Percentiles rank a stretch among this genome's conserved stretches.
Evolutionary conservation across 164 flowering plant species (phyloP).

Genomic region (Pachysandra terminalis): DNA sequence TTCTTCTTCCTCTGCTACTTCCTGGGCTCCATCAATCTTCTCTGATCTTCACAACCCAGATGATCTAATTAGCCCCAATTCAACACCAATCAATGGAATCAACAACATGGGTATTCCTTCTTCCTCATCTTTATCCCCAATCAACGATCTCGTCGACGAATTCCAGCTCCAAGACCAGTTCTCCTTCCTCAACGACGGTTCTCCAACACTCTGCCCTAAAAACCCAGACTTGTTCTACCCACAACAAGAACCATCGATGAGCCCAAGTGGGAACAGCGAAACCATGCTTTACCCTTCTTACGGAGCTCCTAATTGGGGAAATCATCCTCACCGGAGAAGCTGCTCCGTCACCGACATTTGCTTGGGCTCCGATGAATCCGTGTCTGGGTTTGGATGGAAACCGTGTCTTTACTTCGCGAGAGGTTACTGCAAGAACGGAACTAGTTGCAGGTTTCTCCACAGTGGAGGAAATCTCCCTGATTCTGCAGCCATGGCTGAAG

Average conservation of each 20-base stretch:
- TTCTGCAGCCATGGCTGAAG: conserved; percentile 8
- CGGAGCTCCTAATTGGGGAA: conserved; percentile 18
- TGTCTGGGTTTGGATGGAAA: conserved; percentile 59
- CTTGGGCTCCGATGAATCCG: conserved; percentile 36
- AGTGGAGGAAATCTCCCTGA: conserved; percentile 32
- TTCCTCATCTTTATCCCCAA: conserved; percentile 14
- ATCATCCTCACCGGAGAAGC: conserved; percentile 51
- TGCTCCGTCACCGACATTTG: conserved; percentile 53
- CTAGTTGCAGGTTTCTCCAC: conserved; percentile 62
- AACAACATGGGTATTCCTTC: conserved; percentile 13
- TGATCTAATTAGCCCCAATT: conserved; percentile 35
- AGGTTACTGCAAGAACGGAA: conserved; percentile 77
- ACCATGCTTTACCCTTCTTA: conserved; percentile 30
- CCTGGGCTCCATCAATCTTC: conserved; percentile 32
- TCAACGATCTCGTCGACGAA: conserved; percentile 36
- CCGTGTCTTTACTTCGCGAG: conserved; percentile 71
- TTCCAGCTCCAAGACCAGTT: conserved; percentile 52
- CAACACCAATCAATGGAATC: conserved; percentile 27
- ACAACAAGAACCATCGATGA: conserved; percentile 26
- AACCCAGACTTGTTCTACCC: conserved; percentile 34
- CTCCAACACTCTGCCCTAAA: conserved; percentile 14
- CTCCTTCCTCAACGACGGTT: conserved; percentile 44
- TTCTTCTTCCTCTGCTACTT: conserved; percentile 25
- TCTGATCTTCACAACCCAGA: conserved; percentile 34
- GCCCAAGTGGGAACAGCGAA: conserved; percentile 39